Evolutionary conservation across 495 filamentous ascomycete species (phyloP).

Genomic region (Xylaria intraflava): DNA sequence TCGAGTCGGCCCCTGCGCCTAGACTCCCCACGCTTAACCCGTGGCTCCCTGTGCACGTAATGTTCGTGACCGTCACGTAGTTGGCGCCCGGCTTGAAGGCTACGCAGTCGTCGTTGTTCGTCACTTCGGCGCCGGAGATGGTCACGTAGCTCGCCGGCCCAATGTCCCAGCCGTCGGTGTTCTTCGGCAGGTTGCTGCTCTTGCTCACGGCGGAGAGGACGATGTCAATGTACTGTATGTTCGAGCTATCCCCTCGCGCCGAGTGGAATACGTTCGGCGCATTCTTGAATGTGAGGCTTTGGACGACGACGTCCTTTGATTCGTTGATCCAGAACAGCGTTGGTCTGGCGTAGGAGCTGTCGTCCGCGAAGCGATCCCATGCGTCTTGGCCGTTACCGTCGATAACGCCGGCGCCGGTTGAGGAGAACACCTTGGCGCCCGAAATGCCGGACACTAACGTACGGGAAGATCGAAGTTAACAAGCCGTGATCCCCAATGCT

Average conservation of each 20-base stretch:
- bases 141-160: slow-evolving; percentile 36
- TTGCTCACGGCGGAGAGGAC: slow-evolving; percentile 29
- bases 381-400: slow-evolving; percentile 43
- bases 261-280: slow-evolving; percentile 42
- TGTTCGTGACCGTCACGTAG: slow-evolving; percentile 30
- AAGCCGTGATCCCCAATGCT: background rate
- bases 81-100: slow-evolving; percentile 40
- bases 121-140: slow-evolving; percentile 29
- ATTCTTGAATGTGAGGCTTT: slow-evolving; percentile 32
- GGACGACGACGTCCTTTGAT: slow-evolving; percentile 29
- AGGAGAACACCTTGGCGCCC: slow-evolving; percentile 31
- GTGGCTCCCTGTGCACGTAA: slow-evolving; percentile 39
- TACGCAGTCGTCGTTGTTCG: slow-evolving; percentile 41
- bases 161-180: slow-evolving; percentile 43
- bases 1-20: slow-evolving; percentile 18
- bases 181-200: slow-evolving; percentile 31
- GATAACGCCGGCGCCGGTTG: slow-evolving; percentile 36
- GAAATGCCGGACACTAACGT: slow-evolving; percentile 22
- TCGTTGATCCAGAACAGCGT: slow-evolving; percentile 39
- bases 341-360: slow-evolving; percentile 33
- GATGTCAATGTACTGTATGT: slow-evolving; percentile 29
- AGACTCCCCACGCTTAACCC: slow-evolving; percentile 38
- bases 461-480: background rate
- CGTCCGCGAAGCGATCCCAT: slow-evolving; percentile 33
- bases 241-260: slow-evolving; percentile 27